Percentiles rank a stretch among this genome's conserved stretches.
Evolutionary conservation across 2,329 filamentous ascomycete genomes (phyloP).

Genomic region (Neoscytalidium dimidiatum): DNA sequence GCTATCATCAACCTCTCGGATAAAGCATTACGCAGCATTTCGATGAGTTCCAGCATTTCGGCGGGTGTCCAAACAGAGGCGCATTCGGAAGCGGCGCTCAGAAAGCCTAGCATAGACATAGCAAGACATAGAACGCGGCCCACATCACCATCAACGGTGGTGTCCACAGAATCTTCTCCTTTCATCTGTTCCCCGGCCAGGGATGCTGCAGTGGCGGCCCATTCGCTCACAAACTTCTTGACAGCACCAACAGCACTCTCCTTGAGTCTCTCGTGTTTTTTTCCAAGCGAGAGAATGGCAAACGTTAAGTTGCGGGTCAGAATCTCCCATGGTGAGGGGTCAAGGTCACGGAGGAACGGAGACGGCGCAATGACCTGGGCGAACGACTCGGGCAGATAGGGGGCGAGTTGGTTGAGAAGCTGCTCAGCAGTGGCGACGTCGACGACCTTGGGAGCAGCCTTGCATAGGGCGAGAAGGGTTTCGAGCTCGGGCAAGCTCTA

Average conservation of each 20-base stretch:
- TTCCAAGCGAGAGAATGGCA: slow-evolving; percentile 79
- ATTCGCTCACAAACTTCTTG: slow-evolving; percentile 71
- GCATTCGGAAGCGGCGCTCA: slow-evolving; percentile 78
- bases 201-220: slow-evolving; percentile 62
- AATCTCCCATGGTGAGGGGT: slow-evolving; percentile 86
- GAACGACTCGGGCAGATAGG: slow-evolving; percentile 85
- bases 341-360: slow-evolving; percentile 78
- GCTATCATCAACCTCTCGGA: slow-evolving; percentile 84
- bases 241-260: slow-evolving; percentile 67
- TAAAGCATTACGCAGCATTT: slow-evolving; percentile 70
- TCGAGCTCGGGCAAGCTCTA: slow-evolving; percentile 89
- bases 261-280: slow-evolving; percentile 69
- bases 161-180: slow-evolving; percentile 43
- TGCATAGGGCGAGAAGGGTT: slow-evolving; percentile 86
- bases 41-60: slow-evolving; percentile 73
- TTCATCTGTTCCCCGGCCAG: slow-evolving; percentile 54
- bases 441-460: slow-evolving; percentile 76
- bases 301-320: slow-evolving; percentile 77
- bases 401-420: slow-evolving; percentile 75
- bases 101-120: slow-evolving; percentile 85
- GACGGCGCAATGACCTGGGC: slow-evolving; percentile 76
- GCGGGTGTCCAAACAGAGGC: slow-evolving; percentile 78
- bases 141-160: slow-evolving; percentile 53
- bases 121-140: slow-evolving; percentile 73
- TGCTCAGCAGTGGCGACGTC: slow-evolving; percentile 72